phyloP scores from a whole-genome alignment of 2,329 filamentous ascomycete genomes.

The Leptodontidium sp. region DNA sequence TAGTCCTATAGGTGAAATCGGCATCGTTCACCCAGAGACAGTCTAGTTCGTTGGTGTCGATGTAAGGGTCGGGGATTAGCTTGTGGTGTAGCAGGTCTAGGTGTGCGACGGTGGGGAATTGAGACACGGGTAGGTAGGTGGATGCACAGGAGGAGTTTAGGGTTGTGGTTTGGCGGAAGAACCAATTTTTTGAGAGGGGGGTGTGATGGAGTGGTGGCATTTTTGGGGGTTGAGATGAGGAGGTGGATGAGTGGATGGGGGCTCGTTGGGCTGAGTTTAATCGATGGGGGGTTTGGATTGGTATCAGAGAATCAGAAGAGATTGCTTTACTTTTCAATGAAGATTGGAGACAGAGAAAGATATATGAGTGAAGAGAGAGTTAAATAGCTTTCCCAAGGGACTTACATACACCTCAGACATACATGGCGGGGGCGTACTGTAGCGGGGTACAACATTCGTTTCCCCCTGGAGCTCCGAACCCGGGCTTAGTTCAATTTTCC shows the following conservation, averaged over 20 bases:
- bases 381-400: neutral
- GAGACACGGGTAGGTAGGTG: constrained; percentile 37
- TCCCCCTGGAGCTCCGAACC: constrained; percentile 7
- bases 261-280: too few species aligned
- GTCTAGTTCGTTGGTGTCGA: constrained; percentile 67
- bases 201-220: constrained; percentile 39
- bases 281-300: neutral
- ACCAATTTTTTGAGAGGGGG: constrained; percentile 62
- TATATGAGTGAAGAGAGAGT: neutral
- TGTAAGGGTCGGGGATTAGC: constrained; percentile 64
- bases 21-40: constrained; percentile 70
- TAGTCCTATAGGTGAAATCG: constrained; percentile 63
- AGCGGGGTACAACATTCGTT: constrained; percentile 23
- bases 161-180: constrained; percentile 61
- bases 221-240: neutral
- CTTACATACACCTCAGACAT: neutral
- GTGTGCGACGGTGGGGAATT: constrained; percentile 70
- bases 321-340: too few species aligned
- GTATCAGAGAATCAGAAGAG: too few species aligned
- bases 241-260: too few species aligned
- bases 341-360: neutral
- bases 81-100: constrained; percentile 68
- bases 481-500: neutral
- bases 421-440: neutral
- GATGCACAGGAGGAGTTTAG: constrained; percentile 31